Base-by-base conservation (phyloP, 192 early-diverging fungal genomes). In the Coemansia sp. region DNA sequence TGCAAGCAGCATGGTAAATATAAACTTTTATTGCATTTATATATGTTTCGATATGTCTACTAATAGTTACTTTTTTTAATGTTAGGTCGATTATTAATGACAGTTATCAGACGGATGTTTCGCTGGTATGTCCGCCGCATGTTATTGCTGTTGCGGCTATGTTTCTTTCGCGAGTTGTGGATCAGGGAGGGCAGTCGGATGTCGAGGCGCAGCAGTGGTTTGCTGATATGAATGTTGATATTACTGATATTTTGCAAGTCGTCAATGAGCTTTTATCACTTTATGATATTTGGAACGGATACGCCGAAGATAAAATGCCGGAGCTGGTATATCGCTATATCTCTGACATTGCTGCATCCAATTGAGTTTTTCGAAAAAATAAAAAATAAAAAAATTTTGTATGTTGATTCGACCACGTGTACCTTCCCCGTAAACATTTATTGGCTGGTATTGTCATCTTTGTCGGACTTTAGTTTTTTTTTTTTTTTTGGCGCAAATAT, bases 61-160 rank as follows among this genome's bases (percentile, higher is more conserved):
- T 65, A 68, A 68, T 63, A 27, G 3, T 11, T 38, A 41, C n/a
- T 22, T 20, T 18, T 41, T 5, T 38, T 40, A 10, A n/a, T 38
- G 24, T 34, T 66, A 80, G 75, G 74, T 94, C 87, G 47, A 87
- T 95, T 20, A 79, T 95, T 11, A 97, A 96, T 69, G 95, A 96
- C 74, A 88, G 89, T 31, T 95, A 90, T 69, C 82, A 89, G 38
- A 93, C 92, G 1, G 93, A 96, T 64, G 76, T 93, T 7, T 85
- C 87, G 27, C 80, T 97, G n/a, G 72, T 95, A 47, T 92, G 96
- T 66, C 92, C 96, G 13, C 96, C 96, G 22, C 89, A 95, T 55
- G 89, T 96, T 69, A 93, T 97, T 68, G 95, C 96, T 6, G 61
- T 95, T 1, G 90, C 93, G 2, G 87, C 92, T 12, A 71, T 96